These are phyloP conservation scores for Ceratocystis lukuohia DNA, from an alignment of 2,329 filamentous ascomycete genomes.

Conservation along the genomic window DNA sequence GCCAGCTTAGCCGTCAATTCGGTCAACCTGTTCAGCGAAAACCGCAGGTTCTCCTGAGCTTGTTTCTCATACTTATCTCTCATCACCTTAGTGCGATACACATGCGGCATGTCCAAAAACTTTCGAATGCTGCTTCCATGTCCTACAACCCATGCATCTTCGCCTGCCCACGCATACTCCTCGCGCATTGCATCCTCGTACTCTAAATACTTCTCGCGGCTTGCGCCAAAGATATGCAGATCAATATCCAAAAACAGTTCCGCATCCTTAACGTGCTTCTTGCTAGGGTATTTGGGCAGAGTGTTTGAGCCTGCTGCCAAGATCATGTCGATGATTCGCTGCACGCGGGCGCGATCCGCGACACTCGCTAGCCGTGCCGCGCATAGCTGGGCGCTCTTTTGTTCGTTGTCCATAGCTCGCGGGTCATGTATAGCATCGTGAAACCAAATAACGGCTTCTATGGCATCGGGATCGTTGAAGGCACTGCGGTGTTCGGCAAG, in stretches of 20 bases:
- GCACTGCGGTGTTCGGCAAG: conserved; percentile 1
- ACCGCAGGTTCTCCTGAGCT: conserved; percentile 5
- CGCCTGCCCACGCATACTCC: conserved; percentile 19
- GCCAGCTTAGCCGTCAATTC: background rate
- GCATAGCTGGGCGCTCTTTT: conserved; percentile 25
- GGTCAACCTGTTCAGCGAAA: background rate
- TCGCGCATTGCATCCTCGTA: conserved; percentile 17
- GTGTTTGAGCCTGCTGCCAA: conserved; percentile 11
- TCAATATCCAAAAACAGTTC: conserved; percentile 19
- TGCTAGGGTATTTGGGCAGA: conserved; percentile 9
- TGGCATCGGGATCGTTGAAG: conserved; percentile 14
- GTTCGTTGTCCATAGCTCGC: conserved; percentile 22
- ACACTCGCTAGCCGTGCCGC: background rate
- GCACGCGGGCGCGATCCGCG: conserved; percentile 10
- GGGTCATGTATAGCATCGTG: conserved; percentile 19
- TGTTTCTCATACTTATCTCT: conserved; percentile 13
- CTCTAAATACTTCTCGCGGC: conserved; percentile 4
- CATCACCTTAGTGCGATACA: conserved; percentile 14
- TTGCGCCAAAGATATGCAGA: conserved; percentile 13
- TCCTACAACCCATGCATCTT: conserved; percentile 8
- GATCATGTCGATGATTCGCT: conserved; percentile 15
- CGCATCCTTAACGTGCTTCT: conserved; percentile 15
- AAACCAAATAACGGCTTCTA: conserved; percentile 19
- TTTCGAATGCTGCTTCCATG: conserved; percentile 5
- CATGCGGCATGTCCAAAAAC: conserved; percentile 11